These are phyloP conservation scores for Funneliformis mosseae DNA, from an alignment of 192 early-diverging fungal genomes.

Conservation along the genomic window DNA sequence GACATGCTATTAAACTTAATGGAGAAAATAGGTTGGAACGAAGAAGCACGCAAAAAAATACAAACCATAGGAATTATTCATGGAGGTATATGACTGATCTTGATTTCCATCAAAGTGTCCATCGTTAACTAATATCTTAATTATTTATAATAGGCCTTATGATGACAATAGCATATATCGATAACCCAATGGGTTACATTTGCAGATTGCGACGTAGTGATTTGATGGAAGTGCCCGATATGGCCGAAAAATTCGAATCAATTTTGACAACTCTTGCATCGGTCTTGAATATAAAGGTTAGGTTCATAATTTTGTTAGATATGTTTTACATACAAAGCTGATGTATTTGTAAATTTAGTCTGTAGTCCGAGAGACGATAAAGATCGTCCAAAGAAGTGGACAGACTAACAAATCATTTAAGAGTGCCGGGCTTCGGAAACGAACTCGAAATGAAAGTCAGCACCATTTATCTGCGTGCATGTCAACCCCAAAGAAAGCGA, in stretches of 20 bases:
- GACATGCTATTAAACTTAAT: conserved; percentile 26
- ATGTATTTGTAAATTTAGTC: conserved; percentile 27
- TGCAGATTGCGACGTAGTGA: background rate
- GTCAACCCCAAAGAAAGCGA: background rate
- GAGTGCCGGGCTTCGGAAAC: background rate
- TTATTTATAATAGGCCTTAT: background rate
- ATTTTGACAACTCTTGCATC: background rate
- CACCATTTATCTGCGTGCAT: background rate
- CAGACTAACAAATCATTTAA: background rate
- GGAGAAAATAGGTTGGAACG: conserved; percentile 7
- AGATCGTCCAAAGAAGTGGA: background rate
- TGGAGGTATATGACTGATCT: no score
- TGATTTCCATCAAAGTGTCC: background rate
- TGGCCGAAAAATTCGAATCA: background rate
- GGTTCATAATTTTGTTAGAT: background rate
- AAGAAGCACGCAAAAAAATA: background rate
- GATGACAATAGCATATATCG: background rate
- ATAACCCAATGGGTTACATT: background rate
- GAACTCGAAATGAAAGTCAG: conserved; percentile 15
- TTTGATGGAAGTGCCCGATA: background rate
- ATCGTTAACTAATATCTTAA: background rate
- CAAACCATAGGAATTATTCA: no score
- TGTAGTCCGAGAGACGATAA: conserved; percentile 22
- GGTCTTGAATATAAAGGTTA: conserved; percentile 13
- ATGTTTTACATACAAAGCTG: conserved; percentile 11